Evolutionary conservation across 208 protist genomes (phyloP).

Genomic region (Trypanosoma vivax): DNA sequence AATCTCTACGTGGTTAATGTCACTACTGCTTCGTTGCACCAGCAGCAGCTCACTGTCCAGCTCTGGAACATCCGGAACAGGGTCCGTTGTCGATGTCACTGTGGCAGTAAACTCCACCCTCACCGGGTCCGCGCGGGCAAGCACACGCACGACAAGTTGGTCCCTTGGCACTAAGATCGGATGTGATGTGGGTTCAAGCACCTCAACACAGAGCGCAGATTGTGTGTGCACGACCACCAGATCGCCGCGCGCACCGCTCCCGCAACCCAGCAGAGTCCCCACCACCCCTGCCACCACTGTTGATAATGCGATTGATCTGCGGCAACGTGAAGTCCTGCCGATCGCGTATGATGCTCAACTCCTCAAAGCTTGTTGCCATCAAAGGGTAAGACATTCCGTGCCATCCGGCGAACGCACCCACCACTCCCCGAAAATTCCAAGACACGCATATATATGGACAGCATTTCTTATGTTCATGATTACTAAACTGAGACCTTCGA

Average conservation of each 20-base stretch:
- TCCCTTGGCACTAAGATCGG: slow-evolving; percentile 33
- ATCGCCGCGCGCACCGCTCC: slow-evolving; percentile 5
- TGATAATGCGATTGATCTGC: slow-evolving; percentile 58
- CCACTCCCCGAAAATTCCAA: slow-evolving; percentile 45
- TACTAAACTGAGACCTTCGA: slow-evolving; percentile 86
- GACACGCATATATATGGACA: slow-evolving; percentile 64
- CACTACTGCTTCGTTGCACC: slow-evolving; percentile 43
- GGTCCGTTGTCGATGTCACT: slow-evolving; percentile 14
- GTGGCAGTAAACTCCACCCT: slow-evolving; percentile 25
- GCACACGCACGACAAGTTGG: slow-evolving; percentile 22
- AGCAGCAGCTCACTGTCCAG: slow-evolving; percentile 44
- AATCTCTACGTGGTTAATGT: slow-evolving; percentile 53
- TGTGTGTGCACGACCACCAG: slow-evolving; percentile 61
- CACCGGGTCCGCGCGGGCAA: slow-evolving; percentile 14
- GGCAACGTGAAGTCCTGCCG: slow-evolving; percentile 41
- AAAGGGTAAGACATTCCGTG: slow-evolving; percentile 53
- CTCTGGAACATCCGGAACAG: slow-evolving; percentile 27
- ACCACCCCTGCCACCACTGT: slow-evolving; percentile 1
- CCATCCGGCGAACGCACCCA: slow-evolving; percentile 44
- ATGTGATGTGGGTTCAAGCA: slow-evolving; percentile 57
- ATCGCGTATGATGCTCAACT: slow-evolving; percentile 52
- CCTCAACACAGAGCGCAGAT: slow-evolving; percentile 36
- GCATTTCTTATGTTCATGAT: too few relatives aligned
- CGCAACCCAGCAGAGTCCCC: neutral
- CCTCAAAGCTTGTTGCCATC: slow-evolving; percentile 68